Base-by-base conservation (phyloP, 495 filamentous ascomycete genomes). In the Geopyxis carbonaria region DNA sequence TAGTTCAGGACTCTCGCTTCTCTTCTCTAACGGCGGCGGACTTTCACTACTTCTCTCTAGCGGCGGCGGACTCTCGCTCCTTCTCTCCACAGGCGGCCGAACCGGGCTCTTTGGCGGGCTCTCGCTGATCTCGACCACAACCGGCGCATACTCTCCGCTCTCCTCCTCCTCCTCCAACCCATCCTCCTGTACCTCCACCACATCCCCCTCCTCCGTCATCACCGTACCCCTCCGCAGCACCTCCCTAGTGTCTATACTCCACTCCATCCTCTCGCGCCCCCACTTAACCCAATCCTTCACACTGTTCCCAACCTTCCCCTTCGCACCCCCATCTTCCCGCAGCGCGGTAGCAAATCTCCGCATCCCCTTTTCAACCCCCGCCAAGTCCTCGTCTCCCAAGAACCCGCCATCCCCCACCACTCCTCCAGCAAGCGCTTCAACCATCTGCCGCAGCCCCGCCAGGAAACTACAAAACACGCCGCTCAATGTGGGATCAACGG, bases 131-230 rank as follows among this genome's bases (percentile, higher is more conserved):
- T 84, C 73, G 4, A 97, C 82, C 13, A 97, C 58, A 16, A 78
- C 66, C 11, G 87, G 89, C 43, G 79, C 76, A 64, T 84, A 86
- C 53, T 93, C 87, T 13, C 82, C 83, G 42, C 68, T 70, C 58
- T 89, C 82, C 38, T 89, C 81, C 40, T 91, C 80, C 42, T 73
- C 80, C 44, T 87, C 78, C 43, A 76, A 67, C 4, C 75, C 79
- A 19, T 63, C 63, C 44, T 81, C 63, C 44, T 93, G 83, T 52
- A 89, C 67, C 42, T 84, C 75, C 11, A 92, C 74, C 48, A 73
- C 61, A 56, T 86, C 81, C 16, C 75, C 78, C 50, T 83, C 79
- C 53, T 83, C 81, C 35, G 84, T 58, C 58, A 72, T 64, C 28
- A 83, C 46, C 57, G 72, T 73, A 0, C 84, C 82, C 35, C 60